These are phyloP conservation scores for Tetraselmis chui DNA, from an alignment of 139 green algal species.

Conservation along the genomic window DNA sequence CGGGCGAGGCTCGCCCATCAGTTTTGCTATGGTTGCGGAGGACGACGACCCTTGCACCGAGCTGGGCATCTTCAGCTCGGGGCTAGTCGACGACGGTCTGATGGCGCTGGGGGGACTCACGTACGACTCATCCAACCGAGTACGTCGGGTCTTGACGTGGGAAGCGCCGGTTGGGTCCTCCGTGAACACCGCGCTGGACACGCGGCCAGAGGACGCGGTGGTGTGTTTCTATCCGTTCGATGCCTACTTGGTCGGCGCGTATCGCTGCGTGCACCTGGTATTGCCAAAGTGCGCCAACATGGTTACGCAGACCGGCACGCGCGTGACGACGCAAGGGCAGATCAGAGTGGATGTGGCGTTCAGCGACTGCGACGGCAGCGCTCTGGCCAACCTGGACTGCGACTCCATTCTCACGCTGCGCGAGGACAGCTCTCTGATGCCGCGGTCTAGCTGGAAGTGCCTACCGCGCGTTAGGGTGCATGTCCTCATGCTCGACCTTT, in stretches of 20 bases:
- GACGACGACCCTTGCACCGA: conserved; percentile 17
- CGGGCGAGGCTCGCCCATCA: background rate
- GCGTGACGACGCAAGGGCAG: background rate
- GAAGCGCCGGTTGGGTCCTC: background rate
- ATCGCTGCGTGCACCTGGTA: conserved; percentile 12
- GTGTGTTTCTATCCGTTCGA: conserved; percentile 23
- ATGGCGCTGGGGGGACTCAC: conserved; percentile 1
- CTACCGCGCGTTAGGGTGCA: background rate
- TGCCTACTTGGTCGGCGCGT: conserved; percentile 10
- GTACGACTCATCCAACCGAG: background rate
- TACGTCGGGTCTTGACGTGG: background rate
- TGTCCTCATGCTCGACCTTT: background rate
- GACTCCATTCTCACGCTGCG: background rate
- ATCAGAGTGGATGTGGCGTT: background rate
- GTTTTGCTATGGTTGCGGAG: conserved; percentile 10
- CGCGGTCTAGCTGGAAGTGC: background rate
- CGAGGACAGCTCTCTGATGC: background rate
- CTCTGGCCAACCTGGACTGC: background rate
- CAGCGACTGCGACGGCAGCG: background rate
- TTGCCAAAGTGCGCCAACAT: background rate
- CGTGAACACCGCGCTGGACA: background rate
- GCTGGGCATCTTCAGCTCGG: conserved; percentile 9
- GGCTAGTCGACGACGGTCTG: conserved; percentile 6
- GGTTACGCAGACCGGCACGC: background rate
- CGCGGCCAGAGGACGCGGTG: conserved; percentile 2